These are phyloP conservation scores for Galium porrigens DNA, from an alignment of 305 asterid genomes.

Conservation along the genomic window DNA sequence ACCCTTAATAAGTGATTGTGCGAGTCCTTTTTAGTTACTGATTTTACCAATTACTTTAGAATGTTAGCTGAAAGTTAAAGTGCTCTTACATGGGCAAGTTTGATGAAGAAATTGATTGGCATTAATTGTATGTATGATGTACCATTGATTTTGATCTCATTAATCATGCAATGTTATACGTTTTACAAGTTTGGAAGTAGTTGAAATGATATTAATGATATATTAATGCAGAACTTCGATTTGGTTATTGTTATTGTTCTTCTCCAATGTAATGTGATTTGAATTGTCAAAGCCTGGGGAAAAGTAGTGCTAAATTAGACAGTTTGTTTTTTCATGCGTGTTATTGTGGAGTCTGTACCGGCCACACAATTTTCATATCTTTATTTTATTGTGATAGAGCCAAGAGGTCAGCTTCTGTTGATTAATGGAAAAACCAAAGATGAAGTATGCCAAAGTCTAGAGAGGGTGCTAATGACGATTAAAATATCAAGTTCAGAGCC, in stretches of 20 bases:
- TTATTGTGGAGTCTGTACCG: background rate
- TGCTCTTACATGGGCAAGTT: background rate
- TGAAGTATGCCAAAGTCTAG: constrained; percentile 75
- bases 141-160: background rate
- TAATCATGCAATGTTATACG: background rate
- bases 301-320: background rate
- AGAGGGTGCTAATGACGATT: constrained; percentile 87
- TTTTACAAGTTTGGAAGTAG: background rate
- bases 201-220: background rate
- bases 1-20: too few species aligned
- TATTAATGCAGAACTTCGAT: background rate
- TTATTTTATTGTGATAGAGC: constrained; percentile 42
- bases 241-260: background rate
- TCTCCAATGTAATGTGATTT: background rate
- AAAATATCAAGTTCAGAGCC: constrained; percentile 77
- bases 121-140: background rate
- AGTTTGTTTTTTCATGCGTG: background rate
- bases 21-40: too few species aligned
- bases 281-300: background rate
- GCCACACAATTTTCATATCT: background rate
- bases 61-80: too few species aligned
- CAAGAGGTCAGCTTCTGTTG: constrained; percentile 92
- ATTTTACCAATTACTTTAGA: too few species aligned
- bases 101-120: background rate
- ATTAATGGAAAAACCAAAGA: constrained; percentile 84